These are phyloP conservation scores for Mortierella sp. DNA, from an alignment of 371 early-diverging fungal species.

Conservation along the genomic window DNA sequence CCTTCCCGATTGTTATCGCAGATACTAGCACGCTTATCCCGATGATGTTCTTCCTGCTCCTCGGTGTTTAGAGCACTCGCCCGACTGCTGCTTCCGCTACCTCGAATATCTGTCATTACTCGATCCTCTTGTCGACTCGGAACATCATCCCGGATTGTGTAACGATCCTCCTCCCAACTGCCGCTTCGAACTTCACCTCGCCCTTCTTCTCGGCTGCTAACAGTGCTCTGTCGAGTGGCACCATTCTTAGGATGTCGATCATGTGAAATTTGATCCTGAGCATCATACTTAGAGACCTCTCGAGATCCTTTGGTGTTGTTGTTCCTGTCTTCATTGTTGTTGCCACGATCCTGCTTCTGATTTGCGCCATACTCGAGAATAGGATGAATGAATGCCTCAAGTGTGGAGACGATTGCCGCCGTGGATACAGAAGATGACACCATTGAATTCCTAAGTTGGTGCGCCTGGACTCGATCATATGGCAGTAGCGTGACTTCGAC, in stretches of 20 bases:
- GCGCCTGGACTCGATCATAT: background rate
- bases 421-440: background rate
- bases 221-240: background rate
- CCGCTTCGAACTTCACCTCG: background rate
- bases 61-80: background rate
- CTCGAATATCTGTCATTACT: background rate
- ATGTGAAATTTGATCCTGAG: background rate
- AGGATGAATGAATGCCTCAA: background rate
- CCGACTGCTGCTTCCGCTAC: background rate
- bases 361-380: background rate
- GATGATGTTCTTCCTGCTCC: background rate
- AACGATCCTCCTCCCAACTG: background rate
- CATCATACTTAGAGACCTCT: background rate
- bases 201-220: background rate
- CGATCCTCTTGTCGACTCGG: background rate
- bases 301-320: background rate
- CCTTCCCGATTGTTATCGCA: background rate
- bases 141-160: background rate
- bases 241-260: background rate
- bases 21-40: background rate
- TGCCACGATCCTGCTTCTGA: background rate
- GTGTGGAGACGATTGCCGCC: background rate
- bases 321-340: background rate
- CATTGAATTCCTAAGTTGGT: background rate
- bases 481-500: background rate